phyloP scores from a whole-genome alignment of 495 filamentous ascomycete species.

The Hypoxylon trugodes region DNA sequence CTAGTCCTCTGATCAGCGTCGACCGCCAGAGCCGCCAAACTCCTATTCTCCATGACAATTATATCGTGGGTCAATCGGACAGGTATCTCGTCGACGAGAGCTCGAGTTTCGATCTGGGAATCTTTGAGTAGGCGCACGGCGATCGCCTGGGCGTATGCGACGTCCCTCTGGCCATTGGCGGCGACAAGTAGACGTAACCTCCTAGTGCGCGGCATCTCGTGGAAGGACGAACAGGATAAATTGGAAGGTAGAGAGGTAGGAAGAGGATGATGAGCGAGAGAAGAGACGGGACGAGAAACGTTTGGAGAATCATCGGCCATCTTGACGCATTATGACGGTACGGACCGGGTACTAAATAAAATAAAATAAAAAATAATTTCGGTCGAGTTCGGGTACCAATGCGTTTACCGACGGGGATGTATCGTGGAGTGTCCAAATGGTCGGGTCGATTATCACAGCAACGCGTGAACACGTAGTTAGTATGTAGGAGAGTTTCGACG shows the following conservation, averaged over 20 bases:
- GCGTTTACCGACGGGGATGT: constrained; percentile 18
- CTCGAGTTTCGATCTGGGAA: constrained; percentile 60
- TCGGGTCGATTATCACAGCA: constrained; percentile 3
- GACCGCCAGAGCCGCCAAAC: constrained; percentile 39
- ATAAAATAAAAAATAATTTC: constrained; percentile 9
- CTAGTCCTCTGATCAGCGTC: constrained; percentile 43
- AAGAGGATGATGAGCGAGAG: constrained; percentile 12
- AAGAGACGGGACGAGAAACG: constrained; percentile 13
- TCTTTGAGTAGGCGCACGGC: constrained; percentile 65
- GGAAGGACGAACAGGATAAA: constrained; percentile 48
- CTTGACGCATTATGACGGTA: constrained; percentile 33
- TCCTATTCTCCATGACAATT: constrained; percentile 57
- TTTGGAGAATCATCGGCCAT: constrained; percentile 40
- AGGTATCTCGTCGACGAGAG: constrained; percentile 62
- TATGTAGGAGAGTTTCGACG: constrained; percentile 22
- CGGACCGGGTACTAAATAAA: constrained; percentile 11
- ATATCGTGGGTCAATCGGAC: constrained; percentile 61
- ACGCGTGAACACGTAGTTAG: constrained; percentile 21
- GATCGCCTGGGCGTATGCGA: constrained; percentile 61
- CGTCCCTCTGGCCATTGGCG: constrained; percentile 60
- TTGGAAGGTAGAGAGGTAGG: constrained; percentile 32
- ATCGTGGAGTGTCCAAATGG: constrained; percentile 2
- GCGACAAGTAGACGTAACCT: constrained; percentile 61
- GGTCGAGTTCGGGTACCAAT: constrained; percentile 26
- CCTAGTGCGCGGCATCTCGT: constrained; percentile 52